Evolutionary conservation across 164 flowering plant genomes (phyloP), one percentile per base, ranked within the genome.

Genomic region (Cinnamomum chago): DNA sequence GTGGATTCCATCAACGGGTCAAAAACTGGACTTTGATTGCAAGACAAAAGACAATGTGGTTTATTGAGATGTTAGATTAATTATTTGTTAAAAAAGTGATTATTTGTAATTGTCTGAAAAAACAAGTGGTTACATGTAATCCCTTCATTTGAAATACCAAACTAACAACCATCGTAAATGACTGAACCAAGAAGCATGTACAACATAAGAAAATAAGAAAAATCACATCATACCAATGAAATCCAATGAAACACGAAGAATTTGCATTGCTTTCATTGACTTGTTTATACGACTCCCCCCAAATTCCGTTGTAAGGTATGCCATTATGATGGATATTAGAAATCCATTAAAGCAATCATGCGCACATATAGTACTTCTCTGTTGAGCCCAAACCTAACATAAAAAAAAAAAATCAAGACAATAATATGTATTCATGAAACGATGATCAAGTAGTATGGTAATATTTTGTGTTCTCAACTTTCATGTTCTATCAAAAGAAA

Each of bases 341-440:
- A 86, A 91, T 68, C 98, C 97, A 84, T 83, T 91, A 68, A 95
- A 79, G 84, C 97, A 88, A 84, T 93, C 98, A 82, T 93, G 85
- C 62, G 76, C 75, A 80, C 86, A 85, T 74, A 93, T 81, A 62
- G 88, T 85, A 78, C 83, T 82, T 83, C 97, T 88, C 62, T 87
- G 90, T 70, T 90, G 88, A 76, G 94, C 98, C 99, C 99, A 95
- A 15, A 92, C 91, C 99, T 95, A 73, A 78, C 85, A 6, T 73
- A 5, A 12, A 24, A 24, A 24, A 24, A 23, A 22, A 33, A 35
- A 33, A 20, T n/a, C 58, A 72, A 72, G 55, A 25, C 27, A 33
- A 11, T 28, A 72, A 33, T 35, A 18, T 23, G 27, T 25, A 23
- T 20, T 51, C 5, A 23, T 58, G 15, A 20, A 47, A 15, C n/a